Evolutionary conservation across 179 eudicot species (phyloP).

Genomic region (Sideroxylon spinosum): DNA sequence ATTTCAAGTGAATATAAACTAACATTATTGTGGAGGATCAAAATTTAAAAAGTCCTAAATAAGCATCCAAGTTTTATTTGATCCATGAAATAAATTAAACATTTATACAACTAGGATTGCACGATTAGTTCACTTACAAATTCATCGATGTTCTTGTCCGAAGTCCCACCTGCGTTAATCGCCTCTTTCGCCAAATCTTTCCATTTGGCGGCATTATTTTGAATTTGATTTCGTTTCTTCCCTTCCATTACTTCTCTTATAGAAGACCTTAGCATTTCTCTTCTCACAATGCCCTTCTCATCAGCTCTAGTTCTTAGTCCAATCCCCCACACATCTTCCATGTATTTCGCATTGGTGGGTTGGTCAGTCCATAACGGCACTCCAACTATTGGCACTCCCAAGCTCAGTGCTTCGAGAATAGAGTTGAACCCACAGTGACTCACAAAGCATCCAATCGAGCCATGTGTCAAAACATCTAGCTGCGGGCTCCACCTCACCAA

Average conservation of each 20-base stretch:
- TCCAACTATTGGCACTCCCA: constrained; percentile 34
- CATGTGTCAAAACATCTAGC: constrained; percentile 28
- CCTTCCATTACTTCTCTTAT: constrained; percentile 37
- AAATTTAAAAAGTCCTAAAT: no score
- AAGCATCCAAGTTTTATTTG: no score
- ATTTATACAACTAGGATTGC: no score
- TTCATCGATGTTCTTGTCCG: constrained; percentile 35
- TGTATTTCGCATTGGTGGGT: constrained; percentile 38
- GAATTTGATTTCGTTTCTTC: constrained; percentile 21
- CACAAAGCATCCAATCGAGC: constrained; percentile 35
- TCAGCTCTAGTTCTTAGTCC: constrained; percentile 30
- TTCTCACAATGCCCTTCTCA: constrained; percentile 23
- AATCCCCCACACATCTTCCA: constrained; percentile 44
- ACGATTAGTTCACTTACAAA: constrained; percentile 19
- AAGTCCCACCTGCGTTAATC: constrained; percentile 36
- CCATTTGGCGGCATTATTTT: constrained; percentile 28
- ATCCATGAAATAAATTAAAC: no score
- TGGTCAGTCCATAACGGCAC: constrained; percentile 42
- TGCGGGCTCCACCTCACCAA: constrained; percentile 39
- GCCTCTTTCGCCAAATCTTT: constrained; percentile 38
- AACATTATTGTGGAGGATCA: no score
- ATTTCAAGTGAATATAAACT: no score
- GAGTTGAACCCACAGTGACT: constrained; percentile 48
- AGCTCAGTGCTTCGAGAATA: constrained; percentile 31
- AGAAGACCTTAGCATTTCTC: constrained; percentile 18